These are phyloP conservation scores for Aquilaria sinensis DNA, from an alignment of 345 rosid species.

Conservation along the genomic window DNA sequence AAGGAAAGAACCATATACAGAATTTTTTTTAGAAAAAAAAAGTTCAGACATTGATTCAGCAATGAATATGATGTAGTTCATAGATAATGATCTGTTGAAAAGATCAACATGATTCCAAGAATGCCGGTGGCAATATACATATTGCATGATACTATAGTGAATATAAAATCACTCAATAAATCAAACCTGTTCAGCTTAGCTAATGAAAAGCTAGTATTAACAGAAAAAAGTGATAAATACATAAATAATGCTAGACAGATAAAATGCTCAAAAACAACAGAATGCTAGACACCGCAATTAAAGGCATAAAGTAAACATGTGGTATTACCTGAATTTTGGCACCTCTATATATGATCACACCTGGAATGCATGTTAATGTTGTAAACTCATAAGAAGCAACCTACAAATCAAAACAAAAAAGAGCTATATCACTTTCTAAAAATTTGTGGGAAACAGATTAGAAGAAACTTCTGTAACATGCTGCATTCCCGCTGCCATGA, in stretches of 20 bases:
- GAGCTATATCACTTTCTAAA: constrained; percentile 1
- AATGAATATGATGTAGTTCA: too few relatives aligned
- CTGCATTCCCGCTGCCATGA: neutral
- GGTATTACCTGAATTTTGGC: constrained; percentile 87
- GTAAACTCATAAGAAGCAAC: constrained; percentile 99
- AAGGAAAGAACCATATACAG: neutral
- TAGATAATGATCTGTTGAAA: too few relatives aligned
- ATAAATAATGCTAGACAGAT: neutral
- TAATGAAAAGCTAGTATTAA: too few relatives aligned
- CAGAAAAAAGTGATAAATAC: neutral
- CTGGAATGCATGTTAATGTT: constrained; percentile 94
- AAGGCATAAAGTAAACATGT: neutral
- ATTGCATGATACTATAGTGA: too few relatives aligned
- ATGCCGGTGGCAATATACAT: too few relatives aligned
- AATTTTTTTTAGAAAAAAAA: neutral
- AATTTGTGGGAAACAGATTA: neutral
- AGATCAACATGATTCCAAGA: too few relatives aligned
- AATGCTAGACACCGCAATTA: neutral
- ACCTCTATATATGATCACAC: constrained; percentile 87
- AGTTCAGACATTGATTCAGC: neutral
- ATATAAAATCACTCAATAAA: too few relatives aligned
- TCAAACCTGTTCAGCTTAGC: too few relatives aligned
- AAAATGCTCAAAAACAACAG: neutral
- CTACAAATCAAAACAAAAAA: constrained; percentile 29
- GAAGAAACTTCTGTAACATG: constrained; percentile 6